Evolutionary conservation across 2,329 filamentous ascomycete species (phyloP), one percentile per base, ranked within the genome.

Genomic region (Aspergillus unguis): DNA sequence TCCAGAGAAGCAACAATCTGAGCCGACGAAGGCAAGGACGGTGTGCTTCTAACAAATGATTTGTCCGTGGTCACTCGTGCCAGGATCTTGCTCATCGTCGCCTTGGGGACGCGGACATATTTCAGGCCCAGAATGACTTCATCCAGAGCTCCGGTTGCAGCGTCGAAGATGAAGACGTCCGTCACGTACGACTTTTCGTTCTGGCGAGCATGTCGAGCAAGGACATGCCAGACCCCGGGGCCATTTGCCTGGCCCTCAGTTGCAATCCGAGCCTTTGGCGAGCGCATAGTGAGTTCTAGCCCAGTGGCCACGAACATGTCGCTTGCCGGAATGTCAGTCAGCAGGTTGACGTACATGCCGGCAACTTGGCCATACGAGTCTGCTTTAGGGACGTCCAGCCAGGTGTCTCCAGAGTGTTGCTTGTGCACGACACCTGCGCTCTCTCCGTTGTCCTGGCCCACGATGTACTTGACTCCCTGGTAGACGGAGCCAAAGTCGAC

Each of bases 151-250:
- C 66, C 63, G 17, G 47, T 53, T 1, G 29, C 25, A 2, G 65
- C 32, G 37, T 71, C 64, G 41, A 71, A 71, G 5, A 65, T 52
- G 42, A 71, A 71, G 0, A 71, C 38, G 53, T 71, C 69, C 0
- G 57, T 64, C 3, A 62, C 17, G 37, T 55, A 65, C 1, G 37
- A 17, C 6, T 57, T 59, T 1, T 64, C 59, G 0, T 54, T 50
- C 5, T 46, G 36, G 1, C 53, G 58, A 2, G 47, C 42, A 44
- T 68, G 65, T 4, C 43, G 44, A 2, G 57, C 63, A 23, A 61
- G 55, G 5, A 67, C 61, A 53, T 67, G 50, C 57, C 58, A 66
- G 6, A 54, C 25, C 0, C 57, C 55, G 8, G 11, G 10, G 3
- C 17, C 35, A 10, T 10, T n/a, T 17, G 17, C n/a, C 35, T 10